Conservation (phyloP, 176 grass and related monocot species). For the Juncus effusus region DNA sequence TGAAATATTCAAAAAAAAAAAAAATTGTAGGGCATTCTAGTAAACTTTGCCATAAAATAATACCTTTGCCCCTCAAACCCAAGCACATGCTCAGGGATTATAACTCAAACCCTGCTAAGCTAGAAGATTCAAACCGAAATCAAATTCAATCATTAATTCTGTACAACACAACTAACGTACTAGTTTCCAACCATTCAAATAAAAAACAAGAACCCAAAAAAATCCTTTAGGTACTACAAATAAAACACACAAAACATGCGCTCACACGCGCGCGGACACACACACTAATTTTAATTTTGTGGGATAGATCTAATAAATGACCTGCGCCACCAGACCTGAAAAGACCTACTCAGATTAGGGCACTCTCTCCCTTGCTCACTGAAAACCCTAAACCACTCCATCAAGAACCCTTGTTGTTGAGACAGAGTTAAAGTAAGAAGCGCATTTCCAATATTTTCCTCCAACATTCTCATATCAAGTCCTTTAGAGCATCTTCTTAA, state of each 20-base stretch:
- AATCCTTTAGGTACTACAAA: neutral
- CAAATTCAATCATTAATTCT: constrained; percentile 24
- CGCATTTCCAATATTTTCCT: constrained; percentile 74
- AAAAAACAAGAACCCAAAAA: constrained; percentile 13
- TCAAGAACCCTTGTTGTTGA: constrained; percentile 69
- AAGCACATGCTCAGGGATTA: constrained; percentile 1
- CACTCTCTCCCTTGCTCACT: constrained; percentile 58
- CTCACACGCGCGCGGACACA: constrained; percentile 1
- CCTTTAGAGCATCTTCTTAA: constrained; percentile 69
- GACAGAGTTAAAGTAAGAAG: constrained; percentile 63
- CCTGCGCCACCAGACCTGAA: constrained; percentile 95
- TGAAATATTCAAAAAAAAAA: too few species aligned
- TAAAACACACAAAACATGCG: constrained; percentile 5
- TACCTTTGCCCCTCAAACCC: too few species aligned
- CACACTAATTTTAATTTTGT: constrained; percentile 22
- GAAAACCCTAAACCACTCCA: constrained; percentile 78
- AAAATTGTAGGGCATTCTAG: too few species aligned
- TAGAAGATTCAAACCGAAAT: neutral
- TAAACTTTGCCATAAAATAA: too few species aligned
- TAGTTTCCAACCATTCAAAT: constrained; percentile 19
- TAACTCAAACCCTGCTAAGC: constrained; percentile 3
- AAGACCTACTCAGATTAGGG: constrained; percentile 72
- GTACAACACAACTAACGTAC: constrained; percentile 15
- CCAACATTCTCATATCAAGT: constrained; percentile 50
- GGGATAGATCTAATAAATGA: constrained; percentile 53